Base-by-base conservation (phyloP, 345 rosid genomes). In the Ceriops tagal region DNA sequence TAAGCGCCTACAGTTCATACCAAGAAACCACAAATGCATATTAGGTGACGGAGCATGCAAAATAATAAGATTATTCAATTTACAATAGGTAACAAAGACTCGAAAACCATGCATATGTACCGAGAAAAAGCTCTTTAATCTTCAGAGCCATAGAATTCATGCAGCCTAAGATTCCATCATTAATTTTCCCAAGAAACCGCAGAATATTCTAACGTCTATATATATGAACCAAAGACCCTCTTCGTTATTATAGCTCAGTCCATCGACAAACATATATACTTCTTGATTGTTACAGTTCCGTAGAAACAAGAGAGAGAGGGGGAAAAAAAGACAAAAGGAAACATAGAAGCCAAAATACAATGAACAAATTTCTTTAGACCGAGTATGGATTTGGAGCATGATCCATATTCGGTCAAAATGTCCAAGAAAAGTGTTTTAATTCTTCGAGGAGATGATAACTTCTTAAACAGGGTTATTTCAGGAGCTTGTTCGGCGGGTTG, bases 381-480 rank as follows among this genome's bases (percentile, higher is more conserved):
- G 49, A 58, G 47, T 18, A 88, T 84, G 89, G 83, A 68, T 58
- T 32, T 51, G 10, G 69, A 69, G 49, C 78, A 58, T 19, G 47
- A 2, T 31, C 43, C 26, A 24, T 24, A 24, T 1, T 24, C 30
- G 30, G 37, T 66, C 16, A 56, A 22, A 5, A 22, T 43, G n/a
- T 62, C 15, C 37, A 56, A 49, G 7, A 78, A 64, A 57, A 76
- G 58, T 51, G 75, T 74, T 46, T 77, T 86, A 4, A 43, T 80
- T 28, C 78, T 83, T 58, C 70, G 75, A 72, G 80, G 76, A 21
- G 83, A 85, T 31, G 80, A 75, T 15, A 31, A 57, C 31, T 74
- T 73, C 76, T 77, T 74, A 73, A 75, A 79, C 62, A 85, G 71
- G 72, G 67, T 67, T 27, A 63, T 84, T 5, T 77, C 81, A 8